phyloP scores from a whole-genome alignment of 2,329 filamentous ascomycete species.

The Penicillium paneum region DNA sequence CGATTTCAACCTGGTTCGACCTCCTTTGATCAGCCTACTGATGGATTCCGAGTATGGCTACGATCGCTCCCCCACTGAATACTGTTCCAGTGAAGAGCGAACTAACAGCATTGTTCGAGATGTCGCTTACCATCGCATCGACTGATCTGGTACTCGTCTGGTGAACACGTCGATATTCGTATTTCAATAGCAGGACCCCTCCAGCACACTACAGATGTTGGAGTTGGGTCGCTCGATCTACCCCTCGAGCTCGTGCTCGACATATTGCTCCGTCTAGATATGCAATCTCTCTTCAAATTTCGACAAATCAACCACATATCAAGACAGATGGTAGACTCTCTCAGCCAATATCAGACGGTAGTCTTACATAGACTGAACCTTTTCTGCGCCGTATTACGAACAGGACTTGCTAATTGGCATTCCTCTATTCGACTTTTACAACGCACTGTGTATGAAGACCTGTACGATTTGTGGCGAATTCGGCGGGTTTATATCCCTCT shows the following conservation, averaged over 20 bases:
- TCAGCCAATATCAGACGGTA: slow-evolving; percentile 11
- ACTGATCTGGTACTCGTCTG: slow-evolving; percentile 8
- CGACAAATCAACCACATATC: slow-evolving; percentile 14
- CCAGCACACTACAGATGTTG: background rate
- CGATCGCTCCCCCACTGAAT: slow-evolving; percentile 11
- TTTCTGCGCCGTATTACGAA: slow-evolving; percentile 16
- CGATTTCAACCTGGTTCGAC: too few species aligned
- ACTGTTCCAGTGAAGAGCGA: slow-evolving; percentile 10
- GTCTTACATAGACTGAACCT: slow-evolving; percentile 14
- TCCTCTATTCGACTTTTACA: slow-evolving; percentile 13
- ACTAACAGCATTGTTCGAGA: slow-evolving; percentile 19
- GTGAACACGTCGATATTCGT: slow-evolving; percentile 6
- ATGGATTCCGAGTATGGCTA: slow-evolving; percentile 35
- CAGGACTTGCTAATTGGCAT: slow-evolving; percentile 7
- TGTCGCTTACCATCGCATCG: slow-evolving; percentile 18
- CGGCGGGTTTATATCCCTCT: slow-evolving; percentile 10
- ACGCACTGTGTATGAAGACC: slow-evolving; percentile 11
- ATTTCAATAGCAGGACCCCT: slow-evolving; percentile 10
- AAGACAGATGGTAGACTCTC: slow-evolving; percentile 15
- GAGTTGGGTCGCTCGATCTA: slow-evolving; percentile 10
- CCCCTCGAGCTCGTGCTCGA: slow-evolving; percentile 9
- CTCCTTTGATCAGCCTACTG: slow-evolving; percentile 19
- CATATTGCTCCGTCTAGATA: slow-evolving; percentile 2
- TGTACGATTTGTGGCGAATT: slow-evolving; percentile 11
- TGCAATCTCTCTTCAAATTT: slow-evolving; percentile 16